Base-by-base conservation (phyloP, 2,329 filamentous ascomycete species). In the Paraphaeosphaeria sporulosa region DNA sequence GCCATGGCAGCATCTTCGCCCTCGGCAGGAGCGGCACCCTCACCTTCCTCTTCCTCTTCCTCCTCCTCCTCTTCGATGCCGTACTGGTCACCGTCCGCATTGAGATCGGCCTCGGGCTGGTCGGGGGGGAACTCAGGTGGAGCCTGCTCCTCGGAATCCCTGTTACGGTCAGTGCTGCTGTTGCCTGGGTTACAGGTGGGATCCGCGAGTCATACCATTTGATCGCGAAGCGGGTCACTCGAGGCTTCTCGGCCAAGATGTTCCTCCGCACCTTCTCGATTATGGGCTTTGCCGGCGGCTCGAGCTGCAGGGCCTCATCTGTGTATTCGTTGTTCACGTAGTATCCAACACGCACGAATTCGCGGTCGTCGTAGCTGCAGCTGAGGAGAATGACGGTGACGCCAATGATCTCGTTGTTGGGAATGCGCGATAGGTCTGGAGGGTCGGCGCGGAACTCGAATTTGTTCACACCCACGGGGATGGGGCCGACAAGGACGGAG, bases 291-390 rank as follows among this genome's bases (percentile, higher is more conserved):
- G 93, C 86, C 7, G 95, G 95, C 10, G 95, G 95, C 71, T 98
- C 94, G 50, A 90, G 89, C 71, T 88, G 90, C 64, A 99, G 86
- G 78, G 96, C 92, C 72, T 96, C 93, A 27, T 91, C 91, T 70
- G 96, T 93, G 79, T 99, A 99, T 80, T 99, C 96, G 74, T 99
- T 99, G 85, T 98, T 99, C 73, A 99, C 95, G 71, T 99, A 99
- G 86, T 99, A 99, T 64, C 95, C 95, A 44, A 99, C 94, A 67
- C 95, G 93, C 42, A 99, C 93, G 73, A 99, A 99, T 79, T 99
- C 95, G 74, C 95, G 89, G 56, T 91, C 91, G 73, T 99, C 95
- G 81, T 99, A 99, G 78, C 93, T 91, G 81, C 95, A 98, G 59
- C 93, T 97, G 67, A 99, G 87, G 58, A 99, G 90, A 71, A 99